phyloP scores from a whole-genome alignment of 345 rosid genomes.

The Zanthoxylum bungeanum region DNA sequence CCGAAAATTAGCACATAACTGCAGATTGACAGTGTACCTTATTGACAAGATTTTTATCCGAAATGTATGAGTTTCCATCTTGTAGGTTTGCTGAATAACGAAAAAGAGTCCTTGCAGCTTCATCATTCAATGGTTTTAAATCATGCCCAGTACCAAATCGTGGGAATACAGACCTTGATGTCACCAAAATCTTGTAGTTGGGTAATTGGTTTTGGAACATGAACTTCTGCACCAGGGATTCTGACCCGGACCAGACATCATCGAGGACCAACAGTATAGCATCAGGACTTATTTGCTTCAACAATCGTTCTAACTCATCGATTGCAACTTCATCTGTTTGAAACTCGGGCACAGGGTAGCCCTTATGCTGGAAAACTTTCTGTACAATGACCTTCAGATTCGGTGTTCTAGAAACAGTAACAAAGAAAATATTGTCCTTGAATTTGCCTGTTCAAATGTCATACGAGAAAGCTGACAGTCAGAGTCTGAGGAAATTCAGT shows the following conservation, averaged over 20 bases:
- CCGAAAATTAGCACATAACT: background rate
- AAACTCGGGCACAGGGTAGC: conserved; percentile 2
- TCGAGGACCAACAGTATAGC: conserved; percentile 64
- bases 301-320: conserved; percentile 16
- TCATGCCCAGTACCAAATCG: conserved; percentile 23
- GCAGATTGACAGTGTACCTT: conserved; percentile 25
- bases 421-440: conserved; percentile 45
- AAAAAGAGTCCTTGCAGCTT: conserved; percentile 44
- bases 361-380: conserved; percentile 26
- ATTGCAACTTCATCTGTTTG: conserved; percentile 28
- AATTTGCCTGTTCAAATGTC: conserved; percentile 40
- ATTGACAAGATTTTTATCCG: conserved; percentile 27
- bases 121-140: conserved; percentile 33
- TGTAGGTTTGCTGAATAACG: conserved; percentile 18
- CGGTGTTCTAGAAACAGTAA: conserved; percentile 38
- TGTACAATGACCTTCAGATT: conserved; percentile 33
- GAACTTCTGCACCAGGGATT: conserved; percentile 31
- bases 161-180: conserved; percentile 51
- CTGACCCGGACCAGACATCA: conserved; percentile 58
- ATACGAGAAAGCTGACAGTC: conserved; percentile 9
- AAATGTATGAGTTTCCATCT: background rate
- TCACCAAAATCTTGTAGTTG: conserved; percentile 53
- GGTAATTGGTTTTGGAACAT: conserved; percentile 7
- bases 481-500: background rate
- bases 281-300: conserved; percentile 15